Evolutionary conservation across 1,284 basidiomycete genomes (phyloP).

Genomic region (Porodaedalea pini): DNA sequence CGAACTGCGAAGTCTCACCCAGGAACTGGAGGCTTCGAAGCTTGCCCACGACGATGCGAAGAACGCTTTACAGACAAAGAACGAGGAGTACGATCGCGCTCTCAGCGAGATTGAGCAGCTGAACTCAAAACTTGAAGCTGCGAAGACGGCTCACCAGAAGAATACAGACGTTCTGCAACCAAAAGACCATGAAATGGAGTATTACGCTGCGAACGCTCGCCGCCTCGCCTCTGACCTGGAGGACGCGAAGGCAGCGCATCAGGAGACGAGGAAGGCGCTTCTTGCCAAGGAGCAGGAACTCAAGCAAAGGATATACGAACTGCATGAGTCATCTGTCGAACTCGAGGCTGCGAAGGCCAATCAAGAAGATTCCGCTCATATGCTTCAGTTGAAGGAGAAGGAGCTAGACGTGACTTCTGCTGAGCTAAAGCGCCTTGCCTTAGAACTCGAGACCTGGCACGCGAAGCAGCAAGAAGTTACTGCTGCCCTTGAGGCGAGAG

Average conservation of each 20-base stretch:
- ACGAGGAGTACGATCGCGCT: not conserved
- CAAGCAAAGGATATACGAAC: not conserved
- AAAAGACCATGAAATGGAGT: not conserved
- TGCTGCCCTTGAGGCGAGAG: not conserved
- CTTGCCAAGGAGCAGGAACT: slow-evolving; percentile 4
- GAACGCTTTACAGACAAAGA: not conserved
- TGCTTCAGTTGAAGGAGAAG: not conserved
- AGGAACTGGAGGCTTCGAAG: slow-evolving; percentile 5
- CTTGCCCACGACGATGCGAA: not conserved
- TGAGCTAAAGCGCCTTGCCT: slow-evolving; percentile 1
- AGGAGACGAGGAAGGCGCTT: not conserved
- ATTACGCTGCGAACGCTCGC: no score
- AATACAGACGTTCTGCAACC: not conserved
- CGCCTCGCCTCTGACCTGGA: slow-evolving; percentile 3
- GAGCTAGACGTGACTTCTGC: not conserved
- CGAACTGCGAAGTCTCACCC: slow-evolving; percentile 1
- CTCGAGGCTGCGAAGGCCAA: slow-evolving; percentile 4
- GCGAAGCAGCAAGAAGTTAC: not conserved
- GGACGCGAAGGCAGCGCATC: not conserved
- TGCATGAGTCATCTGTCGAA: not conserved
- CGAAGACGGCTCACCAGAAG: not conserved
- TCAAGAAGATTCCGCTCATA: not conserved
- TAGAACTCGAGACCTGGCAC: slow-evolving; percentile 1
- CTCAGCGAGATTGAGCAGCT: not conserved
- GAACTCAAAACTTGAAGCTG: slow-evolving; percentile 2